Percentiles rank a stretch among this genome's conserved stretches.
phyloP scores from a whole-genome alignment of 2,329 filamentous ascomycete species.

The Aspergillus melleus region DNA sequence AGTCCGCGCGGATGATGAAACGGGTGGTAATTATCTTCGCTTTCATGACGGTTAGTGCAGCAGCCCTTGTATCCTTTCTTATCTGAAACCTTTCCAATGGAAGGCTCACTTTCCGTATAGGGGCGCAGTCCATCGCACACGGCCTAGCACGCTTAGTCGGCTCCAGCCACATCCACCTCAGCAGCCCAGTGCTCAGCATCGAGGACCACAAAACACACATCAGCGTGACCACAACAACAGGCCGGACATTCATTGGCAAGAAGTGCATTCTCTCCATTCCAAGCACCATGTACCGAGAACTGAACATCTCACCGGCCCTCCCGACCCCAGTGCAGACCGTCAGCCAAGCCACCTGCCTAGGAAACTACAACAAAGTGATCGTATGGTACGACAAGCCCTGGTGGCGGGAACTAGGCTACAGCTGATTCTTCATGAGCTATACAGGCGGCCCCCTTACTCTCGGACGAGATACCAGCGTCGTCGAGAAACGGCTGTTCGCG shows the following conservation, averaged over 20 bases:
- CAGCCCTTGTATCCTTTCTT: background rate
- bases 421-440: constrained; percentile 41
- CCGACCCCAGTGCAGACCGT: constrained; percentile 29
- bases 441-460: constrained; percentile 38
- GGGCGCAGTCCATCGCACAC: constrained; percentile 9
- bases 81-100: background rate
- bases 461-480: constrained; percentile 41
- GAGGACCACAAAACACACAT: constrained; percentile 3
- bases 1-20: constrained; percentile 37
- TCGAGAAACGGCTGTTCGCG: constrained; percentile 24
- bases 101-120: background rate
- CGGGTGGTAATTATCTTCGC: constrained; percentile 38
- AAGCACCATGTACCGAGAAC: constrained; percentile 48
- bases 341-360: constrained; percentile 31
- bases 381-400: constrained; percentile 46
- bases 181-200: background rate
- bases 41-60: constrained; percentile 21
- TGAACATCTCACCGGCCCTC: constrained; percentile 48
- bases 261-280: constrained; percentile 53
- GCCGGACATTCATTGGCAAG: constrained; percentile 5
- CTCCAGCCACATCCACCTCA: background rate
- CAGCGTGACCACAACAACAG: constrained; percentile 5
- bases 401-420: constrained; percentile 31
- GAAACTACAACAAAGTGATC: constrained; percentile 40
- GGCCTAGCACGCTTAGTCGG: background rate